A percentile compares a stretch with the other conserved stretches of the same genome.
Conservation (phyloP, 495 filamentous ascomycete genomes). For the Aspergillus sclerotiicarbonarius region DNA sequence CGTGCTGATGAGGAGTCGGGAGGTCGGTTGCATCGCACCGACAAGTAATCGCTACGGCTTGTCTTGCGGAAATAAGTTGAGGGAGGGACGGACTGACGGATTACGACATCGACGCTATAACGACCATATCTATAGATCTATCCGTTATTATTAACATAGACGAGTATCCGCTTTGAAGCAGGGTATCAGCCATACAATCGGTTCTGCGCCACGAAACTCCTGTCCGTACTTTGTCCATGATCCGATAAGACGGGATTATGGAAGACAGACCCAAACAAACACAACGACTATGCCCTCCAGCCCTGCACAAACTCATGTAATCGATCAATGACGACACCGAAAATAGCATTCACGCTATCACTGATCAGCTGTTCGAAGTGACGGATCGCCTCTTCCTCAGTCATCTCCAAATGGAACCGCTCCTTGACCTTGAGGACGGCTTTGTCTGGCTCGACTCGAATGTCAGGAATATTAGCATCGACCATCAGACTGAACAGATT, state of each 20-base stretch:
- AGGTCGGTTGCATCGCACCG: neutral
- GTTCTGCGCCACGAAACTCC: neutral
- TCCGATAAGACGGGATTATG: no score
- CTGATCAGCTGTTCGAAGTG: slow-evolving; percentile 85
- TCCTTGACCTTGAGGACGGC: slow-evolving; percentile 93
- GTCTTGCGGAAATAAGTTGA: no score
- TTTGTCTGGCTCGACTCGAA: slow-evolving; percentile 87
- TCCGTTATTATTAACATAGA: neutral
- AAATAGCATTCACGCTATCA: slow-evolving; percentile 81
- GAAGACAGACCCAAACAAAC: neutral
- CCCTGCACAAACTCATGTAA: slow-evolving; percentile 92
- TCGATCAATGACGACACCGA: slow-evolving; percentile 91
- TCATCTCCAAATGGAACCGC: slow-evolving; percentile 86
- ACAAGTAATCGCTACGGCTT: neutral
- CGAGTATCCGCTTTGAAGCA: neutral
- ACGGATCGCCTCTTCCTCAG: slow-evolving; percentile 88
- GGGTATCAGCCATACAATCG: slow-evolving; percentile 4
- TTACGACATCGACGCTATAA: no score
- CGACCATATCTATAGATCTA: slow-evolving; percentile 2
- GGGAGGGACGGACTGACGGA: no score
- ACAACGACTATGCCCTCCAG: slow-evolving; percentile 62
- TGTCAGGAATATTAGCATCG: slow-evolving; percentile 94
- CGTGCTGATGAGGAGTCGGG: slow-evolving; percentile 25
- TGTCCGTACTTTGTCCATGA: neutral
- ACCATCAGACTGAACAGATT: slow-evolving; percentile 97